phyloP scores from a whole-genome alignment of 495 filamentous ascomycete genomes.

The Annulohypoxylon nitens region DNA sequence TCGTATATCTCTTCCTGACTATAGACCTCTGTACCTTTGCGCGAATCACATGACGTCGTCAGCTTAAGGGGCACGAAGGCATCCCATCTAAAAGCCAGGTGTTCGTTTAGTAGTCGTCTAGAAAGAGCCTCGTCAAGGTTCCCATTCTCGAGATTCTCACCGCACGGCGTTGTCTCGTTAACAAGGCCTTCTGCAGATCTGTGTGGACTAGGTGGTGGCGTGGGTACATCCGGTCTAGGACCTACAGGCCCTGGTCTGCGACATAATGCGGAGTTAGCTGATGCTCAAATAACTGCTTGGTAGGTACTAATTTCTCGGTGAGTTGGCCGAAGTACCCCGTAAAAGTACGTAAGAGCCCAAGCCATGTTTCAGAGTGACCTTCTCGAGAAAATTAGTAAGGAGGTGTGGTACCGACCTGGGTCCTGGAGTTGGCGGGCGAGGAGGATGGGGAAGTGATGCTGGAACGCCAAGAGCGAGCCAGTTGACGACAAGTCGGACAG shows the following conservation, averaged over 20 bases:
- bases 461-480: constrained; percentile 17
- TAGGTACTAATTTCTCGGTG: constrained; percentile 4
- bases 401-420: constrained; percentile 40
- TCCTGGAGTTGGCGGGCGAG: constrained; percentile 49
- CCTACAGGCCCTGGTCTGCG: constrained; percentile 45
- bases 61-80: constrained; percentile 14
- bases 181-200: constrained; percentile 14
- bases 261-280: constrained; percentile 18
- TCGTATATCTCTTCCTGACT: constrained; percentile 16
- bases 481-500: constrained; percentile 19
- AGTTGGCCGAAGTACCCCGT: background rate
- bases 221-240: constrained; percentile 49
- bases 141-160: background rate
- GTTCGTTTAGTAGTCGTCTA: constrained; percentile 15
- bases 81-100: background rate
- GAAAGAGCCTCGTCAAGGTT: background rate
- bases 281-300: background rate
- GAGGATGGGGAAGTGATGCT: constrained; percentile 40
- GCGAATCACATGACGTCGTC: constrained; percentile 10
- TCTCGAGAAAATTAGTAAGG: background rate
- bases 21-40: background rate
- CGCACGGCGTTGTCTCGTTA: background rate
- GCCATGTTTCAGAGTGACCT: constrained; percentile 30
- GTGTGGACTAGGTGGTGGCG: constrained; percentile 50
- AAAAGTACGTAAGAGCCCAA: constrained; percentile 19